Percentiles rank a stretch among this genome's conserved stretches.
These are phyloP conservation scores for Xanthoconium purpureum DNA, from an alignment of 768 basidiomycete genomes.

Conservation along the genomic window DNA sequence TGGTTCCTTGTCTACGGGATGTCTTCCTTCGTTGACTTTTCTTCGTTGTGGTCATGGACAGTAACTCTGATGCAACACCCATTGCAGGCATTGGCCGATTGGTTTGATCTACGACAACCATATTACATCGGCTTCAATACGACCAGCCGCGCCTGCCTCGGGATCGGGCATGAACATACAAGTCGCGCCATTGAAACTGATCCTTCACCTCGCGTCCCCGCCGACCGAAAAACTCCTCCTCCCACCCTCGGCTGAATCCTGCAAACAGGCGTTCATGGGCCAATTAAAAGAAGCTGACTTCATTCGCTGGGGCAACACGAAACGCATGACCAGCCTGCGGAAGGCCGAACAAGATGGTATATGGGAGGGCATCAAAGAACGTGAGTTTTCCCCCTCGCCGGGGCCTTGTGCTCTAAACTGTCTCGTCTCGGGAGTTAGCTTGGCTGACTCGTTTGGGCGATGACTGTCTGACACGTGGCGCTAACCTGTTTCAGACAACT, in stretches of 20 bases:
- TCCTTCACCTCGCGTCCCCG: conserved; percentile 84
- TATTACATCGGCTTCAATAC: conserved; percentile 58
- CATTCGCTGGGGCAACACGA: conserved; percentile 93
- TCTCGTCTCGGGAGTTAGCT: conserved; percentile 11
- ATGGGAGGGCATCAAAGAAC: conserved; percentile 95
- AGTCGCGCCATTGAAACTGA: conserved; percentile 64
- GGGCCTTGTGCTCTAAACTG: conserved; percentile 22
- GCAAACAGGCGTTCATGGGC: conserved; percentile 93
- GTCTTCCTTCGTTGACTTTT: not conserved
- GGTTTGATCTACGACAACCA: conserved; percentile 91
- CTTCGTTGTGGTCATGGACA: not conserved
- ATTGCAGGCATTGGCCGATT: conserved; percentile 92
- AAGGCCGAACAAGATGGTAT: conserved; percentile 93
- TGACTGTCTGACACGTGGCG: conserved; percentile 10
- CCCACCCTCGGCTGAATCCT: conserved; percentile 76
- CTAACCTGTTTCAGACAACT: conserved; percentile 66
- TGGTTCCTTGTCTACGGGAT: not conserved
- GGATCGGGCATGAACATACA: conserved; percentile 39
- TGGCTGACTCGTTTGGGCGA: conserved; percentile 22
- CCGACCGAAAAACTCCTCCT: conserved; percentile 84
- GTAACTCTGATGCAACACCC: conserved; percentile 8
- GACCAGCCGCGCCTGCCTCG: conserved; percentile 37
- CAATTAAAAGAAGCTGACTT: conserved; percentile 97
- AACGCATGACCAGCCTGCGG: conserved; percentile 85
- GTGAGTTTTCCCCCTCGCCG: conserved; percentile 48